Base-by-base conservation (phyloP, 1,284 basidiomycete genomes). In the Pseudozyma pruni region DNA sequence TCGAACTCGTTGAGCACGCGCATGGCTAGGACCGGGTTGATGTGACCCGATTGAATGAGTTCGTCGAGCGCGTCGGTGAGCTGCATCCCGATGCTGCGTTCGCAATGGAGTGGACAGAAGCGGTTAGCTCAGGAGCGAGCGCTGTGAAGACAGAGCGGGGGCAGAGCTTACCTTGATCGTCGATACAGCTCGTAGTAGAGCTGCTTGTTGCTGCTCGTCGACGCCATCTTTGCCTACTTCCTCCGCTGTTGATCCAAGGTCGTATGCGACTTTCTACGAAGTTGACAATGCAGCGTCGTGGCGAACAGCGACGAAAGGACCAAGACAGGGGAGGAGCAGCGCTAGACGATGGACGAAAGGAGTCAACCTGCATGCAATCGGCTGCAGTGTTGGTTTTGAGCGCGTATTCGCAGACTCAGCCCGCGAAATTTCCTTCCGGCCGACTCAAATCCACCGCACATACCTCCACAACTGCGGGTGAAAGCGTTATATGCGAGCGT, bases 11-110 rank as follows among this genome's bases (percentile, higher is more conserved):
- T 92, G 56, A 98, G 85, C 8, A 98, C 93, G 82, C 95, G 92
- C 91, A 98, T 94, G 13, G 95, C 95, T 66, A 98, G 85, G 84
- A 98, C 94, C 2, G 96, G 95, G 19, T 94, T 96, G 76, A 98
- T 98, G 58, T 93, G 90, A 2, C 95, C 95, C 74, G 91, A 92
- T 48, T 94, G 96, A 80, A 98, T 98, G 64, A 98, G 88, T 85
- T 98, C 95, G 85, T 98, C 95, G 75, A 98, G 89, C 69, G 95
- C 94, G 86, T 98, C 95, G n/a, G 95, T 97, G 54, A 98, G 87
- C 42, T 95, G 93, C 87, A 94, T 93, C 38, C 95, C 95, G 84
- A 98, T 93, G 74, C 95, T 98, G 57, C 31, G 19, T 31, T 25
- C 0, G 49, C 23, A 2, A 22, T 33, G 25, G 23, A 43, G 17